Conservation (phyloP, 2,329 filamentous ascomycete species). For the Apiospora malaysiana region DNA sequence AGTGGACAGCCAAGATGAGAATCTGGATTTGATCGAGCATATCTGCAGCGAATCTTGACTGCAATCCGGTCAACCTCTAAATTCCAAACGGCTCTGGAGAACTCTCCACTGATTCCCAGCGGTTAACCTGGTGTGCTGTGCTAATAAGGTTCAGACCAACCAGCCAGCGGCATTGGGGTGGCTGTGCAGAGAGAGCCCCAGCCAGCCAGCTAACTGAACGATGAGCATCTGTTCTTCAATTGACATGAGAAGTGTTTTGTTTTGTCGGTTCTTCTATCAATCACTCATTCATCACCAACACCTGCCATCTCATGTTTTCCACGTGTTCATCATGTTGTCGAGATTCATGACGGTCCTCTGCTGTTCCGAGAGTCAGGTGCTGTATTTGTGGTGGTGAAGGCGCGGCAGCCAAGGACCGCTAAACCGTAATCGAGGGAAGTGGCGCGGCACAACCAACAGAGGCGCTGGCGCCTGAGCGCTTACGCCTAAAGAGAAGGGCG, state of each 20-base stretch:
- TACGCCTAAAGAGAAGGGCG: neutral
- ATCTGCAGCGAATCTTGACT: neutral
- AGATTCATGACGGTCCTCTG: neutral
- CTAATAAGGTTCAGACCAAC: neutral
- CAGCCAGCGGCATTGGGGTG: neutral
- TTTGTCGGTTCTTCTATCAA: neutral
- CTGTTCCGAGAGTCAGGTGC: neutral
- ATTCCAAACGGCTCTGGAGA: neutral
- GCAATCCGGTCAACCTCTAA: neutral
- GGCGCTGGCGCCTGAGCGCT: neutral
- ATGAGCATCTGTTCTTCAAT: neutral
- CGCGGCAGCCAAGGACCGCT: conserved; percentile 4
- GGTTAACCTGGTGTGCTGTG: neutral
- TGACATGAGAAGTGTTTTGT: neutral
- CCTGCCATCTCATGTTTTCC: neutral
- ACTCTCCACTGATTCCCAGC: neutral
- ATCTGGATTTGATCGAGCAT: neutral
- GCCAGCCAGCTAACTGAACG: neutral
- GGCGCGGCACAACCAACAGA: neutral
- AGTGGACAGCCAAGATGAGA: neutral
- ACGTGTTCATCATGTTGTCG: neutral
- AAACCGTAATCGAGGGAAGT: neutral
- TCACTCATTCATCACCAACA: too few relatives aligned
- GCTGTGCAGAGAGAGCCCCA: neutral
- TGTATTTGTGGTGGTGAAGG: neutral